Evolutionary conservation across 208 protist genomes (phyloP).

Genomic region (Acanthamoeba culbertsoni): DNA sequence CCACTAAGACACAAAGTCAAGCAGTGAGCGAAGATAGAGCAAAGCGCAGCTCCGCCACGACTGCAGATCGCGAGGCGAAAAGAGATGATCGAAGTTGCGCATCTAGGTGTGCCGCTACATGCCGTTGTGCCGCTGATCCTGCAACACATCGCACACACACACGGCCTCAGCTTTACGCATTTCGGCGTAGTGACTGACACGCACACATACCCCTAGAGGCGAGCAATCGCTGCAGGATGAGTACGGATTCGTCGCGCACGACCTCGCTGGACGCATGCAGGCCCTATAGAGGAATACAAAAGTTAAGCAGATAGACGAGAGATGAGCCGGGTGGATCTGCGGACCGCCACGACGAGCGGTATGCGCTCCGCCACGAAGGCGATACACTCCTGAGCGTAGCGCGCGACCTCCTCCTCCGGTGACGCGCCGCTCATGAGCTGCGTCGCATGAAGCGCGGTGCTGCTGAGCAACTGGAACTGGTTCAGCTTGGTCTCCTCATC

Average conservation of each 20-base stretch:
- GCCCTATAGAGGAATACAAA: not conserved
- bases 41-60: not conserved
- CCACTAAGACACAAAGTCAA: not conserved
- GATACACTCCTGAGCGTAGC: not conserved
- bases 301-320: not conserved
- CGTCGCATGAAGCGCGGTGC: not conserved
- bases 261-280: not conserved
- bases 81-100: not conserved
- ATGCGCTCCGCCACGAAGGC: not conserved
- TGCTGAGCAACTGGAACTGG: not conserved
- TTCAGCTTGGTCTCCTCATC: not conserved
- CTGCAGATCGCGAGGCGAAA: not conserved
- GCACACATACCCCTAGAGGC: not conserved
- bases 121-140: not conserved
- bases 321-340: not conserved
- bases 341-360: not conserved
- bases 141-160: not conserved
- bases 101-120: not conserved
- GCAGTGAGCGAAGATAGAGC: not conserved
- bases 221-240: not conserved
- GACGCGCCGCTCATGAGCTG: not conserved
- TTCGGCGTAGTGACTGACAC: not conserved
- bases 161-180: too few relatives aligned
- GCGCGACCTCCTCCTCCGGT: not conserved
- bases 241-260: not conserved